Evolutionary conservation across 2,329 filamentous ascomycete species (phyloP).

Genomic region (Colletotrichum musae): DNA sequence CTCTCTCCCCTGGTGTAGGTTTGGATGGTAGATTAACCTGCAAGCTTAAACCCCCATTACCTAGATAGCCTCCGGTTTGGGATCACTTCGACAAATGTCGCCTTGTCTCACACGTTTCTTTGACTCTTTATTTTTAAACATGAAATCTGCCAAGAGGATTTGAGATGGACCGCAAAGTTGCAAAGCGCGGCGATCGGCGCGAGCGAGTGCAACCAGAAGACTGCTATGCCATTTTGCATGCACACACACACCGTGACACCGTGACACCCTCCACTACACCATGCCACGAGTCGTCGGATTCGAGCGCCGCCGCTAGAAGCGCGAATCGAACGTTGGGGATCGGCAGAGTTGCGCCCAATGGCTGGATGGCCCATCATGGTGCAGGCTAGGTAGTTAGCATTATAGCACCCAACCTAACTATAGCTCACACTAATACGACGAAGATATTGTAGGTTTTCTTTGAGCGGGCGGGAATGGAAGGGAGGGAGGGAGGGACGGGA

Average conservation of each 20-base stretch:
- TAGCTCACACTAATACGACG: too few relatives aligned
- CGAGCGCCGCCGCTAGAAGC: neutral
- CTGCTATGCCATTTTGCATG: too few relatives aligned
- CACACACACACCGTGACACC: too few relatives aligned
- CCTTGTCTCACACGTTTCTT: too few relatives aligned
- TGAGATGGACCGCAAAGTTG: conserved; percentile 9
- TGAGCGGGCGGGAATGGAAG: neutral
- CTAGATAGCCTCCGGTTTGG: too few relatives aligned
- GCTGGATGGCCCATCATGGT: neutral
- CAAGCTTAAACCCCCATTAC: too few relatives aligned
- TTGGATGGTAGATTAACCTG: too few relatives aligned
- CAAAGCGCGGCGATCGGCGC: conserved; percentile 10
- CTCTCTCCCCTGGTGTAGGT: too few relatives aligned
- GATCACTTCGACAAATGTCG: too few relatives aligned
- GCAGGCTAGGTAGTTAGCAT: neutral
- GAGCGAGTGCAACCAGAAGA: too few relatives aligned
- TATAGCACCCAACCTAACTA: too few relatives aligned
- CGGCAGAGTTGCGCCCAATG: neutral
- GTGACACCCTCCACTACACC: neutral
- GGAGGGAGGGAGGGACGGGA: neutral
- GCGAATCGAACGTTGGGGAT: neutral
- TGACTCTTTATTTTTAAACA: neutral
- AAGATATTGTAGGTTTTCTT: neutral
- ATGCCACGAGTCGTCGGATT: neutral
- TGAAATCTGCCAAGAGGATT: conserved; percentile 9